Evolutionary conservation across 345 rosid species (phyloP), one percentile per base, ranked within the genome.

Genomic region (Eucalyptus camaldulensis): DNA sequence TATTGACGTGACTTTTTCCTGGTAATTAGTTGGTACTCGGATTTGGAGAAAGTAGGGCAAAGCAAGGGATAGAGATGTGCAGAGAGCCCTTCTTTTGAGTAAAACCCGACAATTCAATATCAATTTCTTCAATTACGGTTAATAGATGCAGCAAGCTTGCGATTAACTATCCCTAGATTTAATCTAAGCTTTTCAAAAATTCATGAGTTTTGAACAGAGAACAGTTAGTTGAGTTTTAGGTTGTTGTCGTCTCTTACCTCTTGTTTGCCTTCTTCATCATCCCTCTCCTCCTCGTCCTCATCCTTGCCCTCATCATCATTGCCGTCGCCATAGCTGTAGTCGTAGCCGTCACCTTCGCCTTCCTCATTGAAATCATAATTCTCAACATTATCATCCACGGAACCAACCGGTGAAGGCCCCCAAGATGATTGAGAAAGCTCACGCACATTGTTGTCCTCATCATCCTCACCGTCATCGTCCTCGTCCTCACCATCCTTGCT

Each of bases 261-360:
- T 24, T 86, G 62, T 50, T n/a, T 40, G 27, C 43, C 87, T n/a
- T 86, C 96, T 1, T 91, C 95, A 1, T 92, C 95, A 3, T 93
- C 94, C 3, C 83, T 95, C 5, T 93, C 95, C 10, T 90, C 95
- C 0, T 92, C 95, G 0, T 91, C 95, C 1, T 92, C 96, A 2
- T 93, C 94, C 3, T 89, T 93, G 0, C 91, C 94, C 14, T 58
- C 62, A 56, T 56, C 13, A 1, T 24, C 62, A 56, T 56, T 56
- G 62, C 29, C 62, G 1, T 10, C 62, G 1, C 62, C 62, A 10
- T 24, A 56, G 62, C 29, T 22, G 6, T 9, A 56, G 62, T 2
- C 29, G 3, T 56, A 56, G 62, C 29, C 12, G 13, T 56, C 62
- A 10, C 62, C 62, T 56, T 56, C 13, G 29, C 62, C 62, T 56